Base-by-base conservation (phyloP, 768 basidiomycete genomes). In the Leccinum longicurvipes region DNA sequence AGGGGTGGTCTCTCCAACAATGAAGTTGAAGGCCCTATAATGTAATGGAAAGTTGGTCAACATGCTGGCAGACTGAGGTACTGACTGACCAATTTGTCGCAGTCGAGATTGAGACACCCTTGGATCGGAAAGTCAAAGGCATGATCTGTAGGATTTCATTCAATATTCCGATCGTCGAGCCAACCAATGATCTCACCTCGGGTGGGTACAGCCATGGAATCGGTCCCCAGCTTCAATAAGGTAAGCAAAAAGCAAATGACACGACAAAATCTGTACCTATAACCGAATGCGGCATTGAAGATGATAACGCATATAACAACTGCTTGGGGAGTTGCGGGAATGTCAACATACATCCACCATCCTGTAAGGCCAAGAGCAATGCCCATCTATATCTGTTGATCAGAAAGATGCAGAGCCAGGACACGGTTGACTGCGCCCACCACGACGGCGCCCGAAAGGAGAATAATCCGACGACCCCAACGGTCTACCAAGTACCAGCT, bases 401-500 rank as follows among this genome's bases (percentile, higher is more conserved):
- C 23, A 55, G 53, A 57, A 53, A n/a, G 17, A 24, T 50, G 25
- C 8, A 42, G 49, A 50, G 55, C n/a, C 17, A 50, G 29, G 34
- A n/a, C 36, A 46, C 6, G 29, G n/a, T n/a, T 19, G 29, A 45
- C 3, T 54, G 58, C 6, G 74, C 84, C 21, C 67, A 91, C 89
- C 12, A 90, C 75, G 9, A 87, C 83, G 25, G 93, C 93, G 8
- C 95, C 95, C 6, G 85, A 86, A 19, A 98, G 78, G 2, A 98
- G 76, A 61, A 98, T 97, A 2, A 87, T 76, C 1, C 95, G 82
- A 49, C 95, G 81, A 10, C 95, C 95, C 83, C 91, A 91, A 5
- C 86, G 84, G 65, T 98, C 95, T 47, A 96, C 91, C 53, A 98
- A 80, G 69, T 92, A 91, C 95, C 95, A 98, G 7, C 93, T 95